Evolutionary conservation across 2,329 filamentous ascomycete genomes (phyloP), one percentile per base, ranked within the genome.

Genomic region (Aplosporella prunicola): DNA sequence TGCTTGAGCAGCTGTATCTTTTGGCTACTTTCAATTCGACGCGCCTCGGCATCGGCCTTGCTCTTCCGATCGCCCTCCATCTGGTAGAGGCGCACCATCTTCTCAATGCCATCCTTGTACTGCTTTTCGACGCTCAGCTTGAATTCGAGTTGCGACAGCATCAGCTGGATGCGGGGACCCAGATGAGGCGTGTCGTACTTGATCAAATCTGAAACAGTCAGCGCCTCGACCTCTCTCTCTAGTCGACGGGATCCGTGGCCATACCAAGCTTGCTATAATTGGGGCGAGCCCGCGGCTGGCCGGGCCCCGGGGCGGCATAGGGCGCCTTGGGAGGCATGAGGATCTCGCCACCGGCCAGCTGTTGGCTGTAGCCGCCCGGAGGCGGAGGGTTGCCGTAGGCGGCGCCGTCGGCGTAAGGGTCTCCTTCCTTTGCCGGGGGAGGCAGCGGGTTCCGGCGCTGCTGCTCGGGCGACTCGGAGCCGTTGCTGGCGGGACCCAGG

Each of bases 91-190:
- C 91, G 86, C 31, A 95, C 85, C 91, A 98, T 96, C 68, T 98
- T 98, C 63, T 98, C 91, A 50, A 98, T 91, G 44, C 91, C 91
- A 55, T 93, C 93, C 48, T 96, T 87, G 63, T 98, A 98, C 64
- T 98, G 91, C 58, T 95, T 93, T 61, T 98, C 91, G 18, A 98
- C 91, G 48, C 91, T 94, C 44, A 98, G 74, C 67, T 98, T 98
- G 69, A 98, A 98, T 62, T 96, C 87, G 46, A 98, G 80, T 62
- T 98, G 91, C 32, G 91, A 93, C 55, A 98, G 70, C 91, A 98
- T 98, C 54, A 96, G 82, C 67, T 98, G 91, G 54, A 98, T 98
- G 49, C 93, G 87, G 43, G 91, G 89, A 22, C 91, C 91, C 45
- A 98, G 79, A 59, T 95, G 85, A 13, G 84, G 83, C 20, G 88